These are phyloP conservation scores for Exophiala mesophila DNA, from an alignment of 2,329 filamentous ascomycete genomes.

Conservation along the genomic window DNA sequence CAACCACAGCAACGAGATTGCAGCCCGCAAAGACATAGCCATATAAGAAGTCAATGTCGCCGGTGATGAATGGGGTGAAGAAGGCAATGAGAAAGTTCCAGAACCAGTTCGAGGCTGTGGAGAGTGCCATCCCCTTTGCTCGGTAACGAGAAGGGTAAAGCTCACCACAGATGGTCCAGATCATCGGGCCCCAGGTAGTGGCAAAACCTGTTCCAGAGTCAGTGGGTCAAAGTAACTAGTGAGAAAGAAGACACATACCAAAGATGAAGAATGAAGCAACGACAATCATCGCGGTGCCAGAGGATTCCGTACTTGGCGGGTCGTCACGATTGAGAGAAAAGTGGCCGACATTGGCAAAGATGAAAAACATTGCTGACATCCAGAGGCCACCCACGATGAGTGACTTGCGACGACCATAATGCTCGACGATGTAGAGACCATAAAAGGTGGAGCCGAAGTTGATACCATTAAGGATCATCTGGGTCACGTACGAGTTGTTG, in stretches of 20 bases:
- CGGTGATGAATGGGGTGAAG: constrained; percentile 75
- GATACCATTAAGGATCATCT: constrained; percentile 78
- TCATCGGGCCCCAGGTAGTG: constrained; percentile 71
- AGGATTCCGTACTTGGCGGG: constrained; percentile 41
- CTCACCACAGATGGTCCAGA: constrained; percentile 44
- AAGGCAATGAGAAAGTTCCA: constrained; percentile 74
- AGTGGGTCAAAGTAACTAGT: no score
- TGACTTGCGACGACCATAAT: constrained; percentile 71
- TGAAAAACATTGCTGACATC: constrained; percentile 72
- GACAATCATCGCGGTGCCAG: constrained; percentile 66
- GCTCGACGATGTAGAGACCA: constrained; percentile 82
- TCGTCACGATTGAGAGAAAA: constrained; percentile 37
- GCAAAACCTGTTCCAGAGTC: constrained; percentile 53
- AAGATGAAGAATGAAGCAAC: constrained; percentile 70
- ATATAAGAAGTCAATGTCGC: constrained; percentile 67
- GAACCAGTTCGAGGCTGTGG: constrained; percentile 65
- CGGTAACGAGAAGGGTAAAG: constrained; percentile 41
- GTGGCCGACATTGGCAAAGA: constrained; percentile 56
- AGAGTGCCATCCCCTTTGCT: constrained; percentile 34
- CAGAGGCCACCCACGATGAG: constrained; percentile 72
- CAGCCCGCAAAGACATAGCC: constrained; percentile 75
- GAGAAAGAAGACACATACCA: constrained; percentile 33
- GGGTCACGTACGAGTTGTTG: constrained; percentile 71
- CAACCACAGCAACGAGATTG: constrained; percentile 57
- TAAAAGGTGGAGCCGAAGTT: constrained; percentile 81